Conservation (phyloP, 1,284 basidiomycete species). For the Tilletia caries region DNA sequence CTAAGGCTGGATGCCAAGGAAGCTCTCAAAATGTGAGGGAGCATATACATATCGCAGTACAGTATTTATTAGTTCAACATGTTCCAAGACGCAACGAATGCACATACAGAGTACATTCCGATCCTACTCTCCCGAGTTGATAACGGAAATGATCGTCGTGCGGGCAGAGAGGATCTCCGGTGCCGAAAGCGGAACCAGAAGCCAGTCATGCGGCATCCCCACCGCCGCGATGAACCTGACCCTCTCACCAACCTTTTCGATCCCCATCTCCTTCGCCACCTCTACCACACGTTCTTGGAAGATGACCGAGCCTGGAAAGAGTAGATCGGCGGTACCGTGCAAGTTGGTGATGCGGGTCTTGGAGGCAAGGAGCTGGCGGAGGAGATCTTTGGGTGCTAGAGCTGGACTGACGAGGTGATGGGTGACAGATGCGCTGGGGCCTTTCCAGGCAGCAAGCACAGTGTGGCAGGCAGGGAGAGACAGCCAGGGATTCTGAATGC, state of each 20-base stretch:
- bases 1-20: no score
- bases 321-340: constrained; percentile 3
- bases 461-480: background rate
- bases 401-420: constrained; percentile 10
- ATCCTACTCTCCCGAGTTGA: no score
- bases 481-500: constrained; percentile 8
- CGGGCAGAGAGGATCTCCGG: background rate
- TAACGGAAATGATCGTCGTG: background rate
- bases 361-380: background rate
- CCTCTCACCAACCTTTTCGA: background rate
- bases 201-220: constrained; percentile 4
- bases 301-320: background rate
- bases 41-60: no score
- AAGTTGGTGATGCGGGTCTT: background rate
- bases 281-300: background rate
- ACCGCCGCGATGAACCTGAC: background rate
- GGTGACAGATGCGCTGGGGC: background rate
- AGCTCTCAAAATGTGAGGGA: no score
- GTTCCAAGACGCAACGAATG: no score
- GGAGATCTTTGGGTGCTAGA: background rate
- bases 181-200: background rate
- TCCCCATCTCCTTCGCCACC: background rate
- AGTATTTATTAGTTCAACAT: no score
- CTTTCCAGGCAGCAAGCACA: background rate
- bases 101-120: no score